These are phyloP conservation scores for Aspergillus fructus DNA, from an alignment of 2,329 filamentous ascomycete species.

Conservation along the genomic window DNA sequence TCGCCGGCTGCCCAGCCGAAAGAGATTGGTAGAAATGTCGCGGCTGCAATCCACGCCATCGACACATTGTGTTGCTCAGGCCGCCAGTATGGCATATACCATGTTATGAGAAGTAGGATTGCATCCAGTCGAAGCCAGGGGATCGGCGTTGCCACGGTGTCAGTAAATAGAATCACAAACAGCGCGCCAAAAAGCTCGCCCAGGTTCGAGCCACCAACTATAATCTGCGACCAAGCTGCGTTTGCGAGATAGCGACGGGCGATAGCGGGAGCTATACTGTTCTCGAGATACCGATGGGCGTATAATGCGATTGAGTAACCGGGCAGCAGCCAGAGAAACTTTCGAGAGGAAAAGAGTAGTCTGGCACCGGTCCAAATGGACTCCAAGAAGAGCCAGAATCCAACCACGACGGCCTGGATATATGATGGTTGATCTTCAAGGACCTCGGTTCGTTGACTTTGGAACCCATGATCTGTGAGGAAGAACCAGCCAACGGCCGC, in stretches of 20 bases:
- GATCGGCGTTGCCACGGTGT: constrained; percentile 13
- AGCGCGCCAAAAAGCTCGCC: constrained; percentile 18
- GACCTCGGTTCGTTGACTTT: constrained; percentile 1
- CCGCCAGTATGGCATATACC: constrained; percentile 18
- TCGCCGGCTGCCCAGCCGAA: constrained; percentile 19
- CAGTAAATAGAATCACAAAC: constrained; percentile 15
- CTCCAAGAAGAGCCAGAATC: constrained; percentile 14
- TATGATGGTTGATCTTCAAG: constrained; percentile 9
- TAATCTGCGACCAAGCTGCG: constrained; percentile 18
- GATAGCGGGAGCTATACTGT: constrained; percentile 14
- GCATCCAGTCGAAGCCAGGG: constrained; percentile 18
- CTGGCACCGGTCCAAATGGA: constrained; percentile 17
- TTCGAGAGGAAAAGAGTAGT: constrained; percentile 17
- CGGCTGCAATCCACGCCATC: constrained; percentile 15
- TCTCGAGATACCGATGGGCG: constrained; percentile 18
- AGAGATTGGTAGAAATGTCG: constrained; percentile 15
- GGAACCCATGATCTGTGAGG: constrained; percentile 10
- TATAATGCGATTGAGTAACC: constrained; percentile 17
- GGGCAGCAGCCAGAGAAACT: constrained; percentile 18
- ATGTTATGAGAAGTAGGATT: constrained; percentile 16
- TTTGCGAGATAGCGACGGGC: constrained; percentile 19
- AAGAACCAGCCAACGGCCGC: constrained; percentile 15
- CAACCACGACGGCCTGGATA: constrained; percentile 11
- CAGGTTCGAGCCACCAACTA: constrained; percentile 17
- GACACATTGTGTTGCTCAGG: constrained; percentile 2